Base-by-base conservation (phyloP, 345 rosid species). In the Psidium friedrichsthalianum region DNA sequence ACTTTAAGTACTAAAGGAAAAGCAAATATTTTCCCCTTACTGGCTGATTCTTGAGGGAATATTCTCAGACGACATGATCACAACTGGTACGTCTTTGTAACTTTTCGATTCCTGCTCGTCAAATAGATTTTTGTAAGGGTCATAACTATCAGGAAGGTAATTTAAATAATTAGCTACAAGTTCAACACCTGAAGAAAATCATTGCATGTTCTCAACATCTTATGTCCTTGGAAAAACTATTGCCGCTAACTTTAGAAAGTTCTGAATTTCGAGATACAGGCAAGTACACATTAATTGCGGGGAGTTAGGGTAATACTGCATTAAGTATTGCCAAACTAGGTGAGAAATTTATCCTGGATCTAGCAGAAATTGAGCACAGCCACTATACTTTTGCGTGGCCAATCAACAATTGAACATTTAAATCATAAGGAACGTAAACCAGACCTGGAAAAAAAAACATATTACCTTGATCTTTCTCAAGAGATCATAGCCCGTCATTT, bases 401-500 rank as follows among this genome's bases (percentile, higher is more conserved):
- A 69, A 69, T 69, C 80, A 18, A 69, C 80, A 18, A 18, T 20
- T 20, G 80, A 69, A 69, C 25, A 9, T 69, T 18, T 69, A 69
- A 69, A 36, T 32, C 25, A 36, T 69, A 69, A 36, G 80, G 36
- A 36, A 5, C 13, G 20, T 69, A 69, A 51, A 47, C 24, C 36
- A 22, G 57, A 82, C 44, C 42, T 7, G 83, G 22, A 29, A 11
- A 11, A 16, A 52, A 55, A 27, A 5, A 8, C 40, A 20, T 32
- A 49, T 78, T 91, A 94, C 97, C 96, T 96, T 97, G 54, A 97
- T 91, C 87, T 87, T 96, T 89, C 92, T 93, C 16, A 97, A 93
- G 15, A 97, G 96, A 92, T 97, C 98, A 86, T 95, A 95, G 86
- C 99, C 99, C 12, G 98, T 94, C 98, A 97, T 96, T 20, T 96